Conservation (phyloP, 2,329 filamentous ascomycete species). For the Cercospora sojina region DNA sequence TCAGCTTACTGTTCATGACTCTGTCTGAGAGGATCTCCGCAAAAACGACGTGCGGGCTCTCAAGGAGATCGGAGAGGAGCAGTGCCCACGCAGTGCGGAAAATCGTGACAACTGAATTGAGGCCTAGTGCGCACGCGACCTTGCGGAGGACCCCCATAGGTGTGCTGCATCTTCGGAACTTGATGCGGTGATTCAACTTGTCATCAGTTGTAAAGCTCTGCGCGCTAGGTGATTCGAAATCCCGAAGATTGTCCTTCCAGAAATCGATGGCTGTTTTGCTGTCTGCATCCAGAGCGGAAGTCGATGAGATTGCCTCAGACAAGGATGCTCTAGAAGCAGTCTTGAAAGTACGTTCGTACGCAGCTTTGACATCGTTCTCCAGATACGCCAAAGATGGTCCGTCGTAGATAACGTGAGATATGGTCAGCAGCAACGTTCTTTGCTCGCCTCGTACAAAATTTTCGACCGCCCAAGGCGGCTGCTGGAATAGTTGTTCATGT, state of each 20-base stretch:
- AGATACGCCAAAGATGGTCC: conserved; percentile 13
- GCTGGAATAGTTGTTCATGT: conserved; percentile 17
- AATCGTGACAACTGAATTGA: conserved; percentile 18
- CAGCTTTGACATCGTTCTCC: conserved; percentile 8
- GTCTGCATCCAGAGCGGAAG: conserved; percentile 18
- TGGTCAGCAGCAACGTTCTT: conserved; percentile 16
- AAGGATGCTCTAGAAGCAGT: conserved; percentile 6
- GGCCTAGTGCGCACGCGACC: conserved; percentile 1
- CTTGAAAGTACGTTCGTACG: conserved; percentile 10
- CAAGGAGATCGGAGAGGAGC: conserved; percentile 15
- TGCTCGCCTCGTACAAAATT: conserved; percentile 5
- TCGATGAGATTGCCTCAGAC: conserved; percentile 9
- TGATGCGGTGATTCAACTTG: conserved; percentile 15
- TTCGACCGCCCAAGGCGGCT: conserved; percentile 20
- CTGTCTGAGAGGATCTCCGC: conserved; percentile 20
- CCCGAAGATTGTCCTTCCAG: conserved; percentile 16
- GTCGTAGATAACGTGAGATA: conserved; percentile 21
- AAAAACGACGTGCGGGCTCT: conserved; percentile 16
- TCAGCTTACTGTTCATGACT: conserved; percentile 15
- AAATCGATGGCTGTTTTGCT: conserved; percentile 5
- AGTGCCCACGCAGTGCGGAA: conserved; percentile 19
- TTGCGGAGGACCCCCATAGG: conserved; percentile 10
- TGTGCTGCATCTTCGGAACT: conserved; percentile 10
- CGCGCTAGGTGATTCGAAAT: conserved; percentile 12
- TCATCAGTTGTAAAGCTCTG: conserved; percentile 3